A percentile compares a stretch with the other conserved stretches of the same genome.
phyloP scores from a whole-genome alignment of 1,139 yeast species.

The Debaryomyces nepalensis region DNA sequence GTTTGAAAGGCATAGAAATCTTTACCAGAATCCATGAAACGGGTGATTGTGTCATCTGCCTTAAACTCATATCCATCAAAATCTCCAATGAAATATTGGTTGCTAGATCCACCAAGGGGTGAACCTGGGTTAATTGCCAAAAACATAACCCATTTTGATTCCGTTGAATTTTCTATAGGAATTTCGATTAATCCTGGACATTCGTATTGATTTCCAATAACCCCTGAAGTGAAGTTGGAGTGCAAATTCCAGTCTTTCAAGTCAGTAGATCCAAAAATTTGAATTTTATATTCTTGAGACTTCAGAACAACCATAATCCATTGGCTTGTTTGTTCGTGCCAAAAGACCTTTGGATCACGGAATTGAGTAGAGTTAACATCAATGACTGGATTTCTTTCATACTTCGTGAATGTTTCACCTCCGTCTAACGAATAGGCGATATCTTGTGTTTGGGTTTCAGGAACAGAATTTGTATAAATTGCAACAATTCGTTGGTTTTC shows the following conservation, averaged over 20 bases:
- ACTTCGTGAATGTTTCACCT: slow-evolving; percentile 35
- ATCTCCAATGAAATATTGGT: slow-evolving; percentile 43
- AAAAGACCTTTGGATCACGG: slow-evolving; percentile 46
- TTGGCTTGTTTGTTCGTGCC: slow-evolving; percentile 32
- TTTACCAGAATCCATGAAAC: slow-evolving; percentile 36
- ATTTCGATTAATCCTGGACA: slow-evolving; percentile 37
- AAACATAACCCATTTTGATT: slow-evolving; percentile 36
- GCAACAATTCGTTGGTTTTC: slow-evolving; percentile 38
- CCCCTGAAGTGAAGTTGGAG: slow-evolving; percentile 35
- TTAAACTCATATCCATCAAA: slow-evolving; percentile 37
- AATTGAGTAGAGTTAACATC: slow-evolving; percentile 32
- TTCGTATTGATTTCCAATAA: slow-evolving; percentile 40
- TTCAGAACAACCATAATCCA: slow-evolving; percentile 42
- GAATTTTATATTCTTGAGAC: slow-evolving; percentile 34
- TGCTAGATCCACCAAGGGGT: slow-evolving; percentile 40
- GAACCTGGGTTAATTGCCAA: slow-evolving; percentile 41
- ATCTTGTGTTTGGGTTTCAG: slow-evolving; percentile 30
- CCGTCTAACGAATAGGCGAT: slow-evolving; percentile 38
- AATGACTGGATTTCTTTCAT: slow-evolving; percentile 35
- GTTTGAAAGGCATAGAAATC: slow-evolving; percentile 40
- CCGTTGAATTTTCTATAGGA: slow-evolving; percentile 23
- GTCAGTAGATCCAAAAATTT: slow-evolving; percentile 33
- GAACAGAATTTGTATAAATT: slow-evolving; percentile 32
- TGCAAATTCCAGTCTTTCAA: slow-evolving; percentile 32
- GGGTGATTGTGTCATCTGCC: slow-evolving; percentile 28